Base-by-base conservation (phyloP, 78 protist genomes). In the Reticulomyxa filosa region DNA sequence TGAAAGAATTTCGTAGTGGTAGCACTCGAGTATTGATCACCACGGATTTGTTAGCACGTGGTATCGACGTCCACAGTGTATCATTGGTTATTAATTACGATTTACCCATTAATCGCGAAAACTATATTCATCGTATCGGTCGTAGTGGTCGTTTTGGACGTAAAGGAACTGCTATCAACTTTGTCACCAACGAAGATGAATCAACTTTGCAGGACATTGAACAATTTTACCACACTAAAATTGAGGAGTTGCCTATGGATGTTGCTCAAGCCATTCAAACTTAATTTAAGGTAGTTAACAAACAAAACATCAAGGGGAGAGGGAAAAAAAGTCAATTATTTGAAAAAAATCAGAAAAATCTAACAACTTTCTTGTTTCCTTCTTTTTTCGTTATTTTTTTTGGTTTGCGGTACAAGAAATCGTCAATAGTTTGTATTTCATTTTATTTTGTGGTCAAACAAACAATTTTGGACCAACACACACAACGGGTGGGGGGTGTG, bases 101-200 rank as follows among this genome's bases (percentile, higher is more conserved):
- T 62, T 72, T 95, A 34, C 99, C 99, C 50, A 39, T 65, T 64
- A 85, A 88, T 81, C 72, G 89, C 34, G 99, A 95, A 86, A 81
- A 82, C 81, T 94, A 94, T 86, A 83, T 94, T 74, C 82, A 74
- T 59, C 57, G 93, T 2, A 95, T 95, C 34, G 99, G 99, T 37
- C 87, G 99, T 29, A 62, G 82, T 0, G 99, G 97, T n/a, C 88
- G 99, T n/a, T 95, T 86, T 77, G 99, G 99, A 6, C 82, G 99
- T 23, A 88, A 88, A 81, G 99, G 99, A 66, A 94, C 92, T 29
- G 96, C 99, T 57, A 92, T 95, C 80, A 92, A 88, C 90, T 90
- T 95, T 50, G 89, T 92, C 67, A 88, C 89, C n/a, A 22, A 33
- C 37, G 84, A 72, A 26, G 98, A 87, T 59, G 66, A 51, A 61